Base-by-base conservation (phyloP, 768 basidiomycete genomes). In the Antrodiella citrinella region DNA sequence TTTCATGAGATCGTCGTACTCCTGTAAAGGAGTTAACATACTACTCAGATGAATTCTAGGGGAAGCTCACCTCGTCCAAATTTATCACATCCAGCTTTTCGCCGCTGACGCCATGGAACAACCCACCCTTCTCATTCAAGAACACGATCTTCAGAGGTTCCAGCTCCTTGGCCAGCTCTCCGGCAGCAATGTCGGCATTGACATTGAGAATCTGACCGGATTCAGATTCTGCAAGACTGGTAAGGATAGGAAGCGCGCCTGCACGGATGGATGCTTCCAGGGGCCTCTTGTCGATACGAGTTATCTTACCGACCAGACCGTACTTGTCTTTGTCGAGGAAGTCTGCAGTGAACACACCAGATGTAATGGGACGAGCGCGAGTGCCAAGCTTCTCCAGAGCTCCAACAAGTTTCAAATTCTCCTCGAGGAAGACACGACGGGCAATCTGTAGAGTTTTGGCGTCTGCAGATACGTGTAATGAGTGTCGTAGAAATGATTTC, bases 191-290 rank as follows among this genome's bases (percentile, higher is more conserved):
- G 65, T 99, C 96, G 19, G 96, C 96, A 62, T 98, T 99, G 65
- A 99, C 96, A 61, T 99, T 99, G 55, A 98, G 75, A 59, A 99
- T 93, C 67, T 99, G 96, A n/a, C 96, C 96, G 26, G 96, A 91
- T 19, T 83, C 77, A 26, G 89, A 88, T 69, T 98, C 96, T 4
- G 96, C 95, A 46, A 99, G 73, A 65, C 85, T 89, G 56, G 93
- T 97, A 18, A 98, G 75, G 68, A 99, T 96, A 51, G 96, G 96
- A 21, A 99, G 76, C 19, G 92, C 93, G 25, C 96, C 95, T 1
- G 95, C 93, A 43, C 91, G 82, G 65, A 99, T 99, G 44, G 94
- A 84, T 2, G 94, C 95, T 68, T 99, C 96, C 52, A 99, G 79
- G 23, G 96, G 94, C 25, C 92, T 81, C 70, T 97, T 98, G 72